Evolutionary conservation across 192 early-diverging fungal species (phyloP).

Genomic region (Backusella tuberculispora): DNA sequence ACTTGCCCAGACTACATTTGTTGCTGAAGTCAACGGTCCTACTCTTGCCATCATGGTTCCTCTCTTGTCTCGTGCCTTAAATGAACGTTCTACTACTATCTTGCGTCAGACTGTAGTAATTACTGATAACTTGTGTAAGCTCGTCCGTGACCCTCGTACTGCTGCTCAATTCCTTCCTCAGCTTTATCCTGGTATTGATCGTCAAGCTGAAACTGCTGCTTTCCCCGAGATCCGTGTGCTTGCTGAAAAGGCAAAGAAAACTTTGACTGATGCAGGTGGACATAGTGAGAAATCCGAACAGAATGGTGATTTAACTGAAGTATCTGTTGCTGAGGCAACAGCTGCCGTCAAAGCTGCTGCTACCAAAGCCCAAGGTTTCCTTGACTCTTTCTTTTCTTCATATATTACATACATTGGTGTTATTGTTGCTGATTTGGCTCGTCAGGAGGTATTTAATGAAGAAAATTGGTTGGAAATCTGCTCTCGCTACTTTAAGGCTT

Average conservation of each 20-base stretch:
- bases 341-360: constrained; percentile 47
- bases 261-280: constrained; percentile 69
- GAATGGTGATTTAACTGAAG: constrained; percentile 18
- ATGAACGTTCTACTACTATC: constrained; percentile 66
- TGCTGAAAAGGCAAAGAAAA: constrained; percentile 63
- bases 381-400: constrained; percentile 51
- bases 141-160: constrained; percentile 81
- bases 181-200: constrained; percentile 74
- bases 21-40: constrained; percentile 75
- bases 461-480: constrained; percentile 64
- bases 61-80: constrained; percentile 67
- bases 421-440: constrained; percentile 57
- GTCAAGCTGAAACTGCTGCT: constrained; percentile 70
- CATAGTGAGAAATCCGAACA: constrained; percentile 44
- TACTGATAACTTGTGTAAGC: constrained; percentile 86
- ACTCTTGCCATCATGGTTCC: constrained; percentile 82
- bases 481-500: constrained; percentile 55
- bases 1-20: constrained; percentile 70
- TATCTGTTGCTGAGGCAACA: constrained; percentile 44
- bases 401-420: constrained; percentile 60
- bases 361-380: constrained; percentile 53
- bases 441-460: constrained; percentile 58
- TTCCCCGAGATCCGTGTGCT: constrained; percentile 77
- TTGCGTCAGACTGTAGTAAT: constrained; percentile 77
- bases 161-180: constrained; percentile 78